phyloP scores from a whole-genome alignment of 345 rosid genomes.

The Hypericum perforatum region DNA sequence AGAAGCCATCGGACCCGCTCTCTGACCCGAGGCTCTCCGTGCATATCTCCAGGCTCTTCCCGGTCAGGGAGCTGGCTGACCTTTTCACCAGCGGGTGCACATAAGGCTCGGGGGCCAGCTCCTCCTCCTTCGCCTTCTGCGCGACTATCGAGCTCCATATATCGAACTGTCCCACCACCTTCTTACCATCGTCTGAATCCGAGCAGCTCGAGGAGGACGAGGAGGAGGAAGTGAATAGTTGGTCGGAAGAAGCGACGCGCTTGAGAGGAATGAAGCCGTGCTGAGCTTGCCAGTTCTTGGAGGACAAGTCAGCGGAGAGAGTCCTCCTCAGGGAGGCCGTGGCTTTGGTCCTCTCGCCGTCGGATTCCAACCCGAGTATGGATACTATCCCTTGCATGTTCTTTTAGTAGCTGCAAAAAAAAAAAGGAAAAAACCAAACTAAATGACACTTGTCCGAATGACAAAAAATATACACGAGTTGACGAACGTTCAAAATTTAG shows the following conservation, averaged over 20 bases:
- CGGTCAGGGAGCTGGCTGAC: conserved; percentile 48
- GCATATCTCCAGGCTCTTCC: conserved; percentile 79
- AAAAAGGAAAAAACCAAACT: no score
- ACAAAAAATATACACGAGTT: no score
- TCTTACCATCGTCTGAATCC: no score
- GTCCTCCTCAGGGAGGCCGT: conserved; percentile 52
- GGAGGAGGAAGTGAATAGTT: conserved; percentile 13
- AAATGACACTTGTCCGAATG: no score
- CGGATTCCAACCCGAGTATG: conserved; percentile 46
- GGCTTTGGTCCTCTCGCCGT: conserved; percentile 18
- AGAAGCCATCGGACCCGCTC: conserved; percentile 80
- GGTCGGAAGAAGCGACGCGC: conserved; percentile 47
- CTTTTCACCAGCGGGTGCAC: conserved; percentile 60
- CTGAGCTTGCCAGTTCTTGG: conserved; percentile 52
- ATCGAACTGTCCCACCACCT: conserved; percentile 31
- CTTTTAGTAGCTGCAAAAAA: conserved; percentile 14
- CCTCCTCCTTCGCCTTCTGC: conserved; percentile 33
- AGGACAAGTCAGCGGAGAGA: conserved; percentile 79
- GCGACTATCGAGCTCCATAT: conserved; percentile 55
- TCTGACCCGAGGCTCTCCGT: conserved; percentile 98
- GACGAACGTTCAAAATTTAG: no score
- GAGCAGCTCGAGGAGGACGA: no score
- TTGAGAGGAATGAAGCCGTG: conserved; percentile 43
- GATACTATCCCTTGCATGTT: conserved; percentile 61
- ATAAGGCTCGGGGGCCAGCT: conserved; percentile 42